Percentiles rank a stretch among this genome's conserved stretches.
Conservation (phyloP, 2,329 filamentous ascomycete species). For the Phaeophleospora eucalypticola region DNA sequence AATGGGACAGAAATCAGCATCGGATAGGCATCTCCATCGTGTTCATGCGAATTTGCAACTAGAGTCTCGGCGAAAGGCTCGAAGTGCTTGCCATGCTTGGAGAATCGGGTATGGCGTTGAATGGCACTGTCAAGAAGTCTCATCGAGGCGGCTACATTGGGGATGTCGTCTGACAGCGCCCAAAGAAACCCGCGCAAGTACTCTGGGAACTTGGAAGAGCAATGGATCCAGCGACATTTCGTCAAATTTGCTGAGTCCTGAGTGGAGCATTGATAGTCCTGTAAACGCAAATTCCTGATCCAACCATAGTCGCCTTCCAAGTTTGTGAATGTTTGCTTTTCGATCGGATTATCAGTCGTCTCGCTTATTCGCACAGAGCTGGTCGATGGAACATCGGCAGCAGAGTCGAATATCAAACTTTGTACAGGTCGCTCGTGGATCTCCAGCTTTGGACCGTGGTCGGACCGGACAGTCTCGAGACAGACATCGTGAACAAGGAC, state of each 20-base stretch:
- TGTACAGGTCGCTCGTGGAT: conserved; percentile 35
- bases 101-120: conserved; percentile 40
- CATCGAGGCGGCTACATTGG: conserved; percentile 21
- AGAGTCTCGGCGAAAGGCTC: conserved; percentile 39
- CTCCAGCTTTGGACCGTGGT: conserved; percentile 36
- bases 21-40: conserved; percentile 24
- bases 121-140: conserved; percentile 35
- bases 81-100: conserved; percentile 43
- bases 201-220: conserved; percentile 40
- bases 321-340: conserved; percentile 34
- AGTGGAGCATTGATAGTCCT: conserved; percentile 29
- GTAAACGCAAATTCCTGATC: conserved; percentile 37
- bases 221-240: conserved; percentile 42
- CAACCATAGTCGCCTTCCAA: conserved; percentile 41
- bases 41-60: conserved; percentile 8
- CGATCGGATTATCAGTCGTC: conserved; percentile 32
- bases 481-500: conserved; percentile 39
- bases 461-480: conserved; percentile 31
- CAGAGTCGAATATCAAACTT: conserved; percentile 35
- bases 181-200: conserved; percentile 33
- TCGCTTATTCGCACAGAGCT: conserved; percentile 21
- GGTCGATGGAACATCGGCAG: conserved; percentile 21
- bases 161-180: conserved; percentile 18
- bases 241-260: conserved; percentile 33
- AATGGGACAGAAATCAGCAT: conserved; percentile 41